Evolutionary conservation across 441 rosid genomes (phyloP).

Genomic region (Erodium trifolium): DNA sequence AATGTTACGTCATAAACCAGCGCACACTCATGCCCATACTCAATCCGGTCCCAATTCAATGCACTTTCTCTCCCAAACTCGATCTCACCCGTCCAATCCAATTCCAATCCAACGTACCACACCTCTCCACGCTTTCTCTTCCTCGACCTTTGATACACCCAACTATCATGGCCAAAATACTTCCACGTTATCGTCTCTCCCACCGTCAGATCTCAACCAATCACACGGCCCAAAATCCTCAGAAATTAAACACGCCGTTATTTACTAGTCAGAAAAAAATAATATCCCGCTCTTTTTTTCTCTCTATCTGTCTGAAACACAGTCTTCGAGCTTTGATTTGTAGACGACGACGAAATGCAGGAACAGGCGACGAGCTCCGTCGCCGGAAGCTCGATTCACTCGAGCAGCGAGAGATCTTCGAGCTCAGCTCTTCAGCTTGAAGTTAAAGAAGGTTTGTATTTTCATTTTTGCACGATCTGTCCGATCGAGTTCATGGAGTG

Average conservation of each 20-base stretch:
- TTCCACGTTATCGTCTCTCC: constrained; percentile 5
- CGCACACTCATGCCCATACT: too few species aligned
- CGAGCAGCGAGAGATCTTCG: constrained; percentile 25
- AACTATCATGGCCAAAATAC: constrained; percentile 14
- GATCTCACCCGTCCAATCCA: constrained; percentile 11
- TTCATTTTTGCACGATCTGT: background rate
- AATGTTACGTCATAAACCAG: background rate
- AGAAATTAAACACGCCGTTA: too few species aligned
- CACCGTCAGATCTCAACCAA: constrained; percentile 4
- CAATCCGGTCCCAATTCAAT: background rate
- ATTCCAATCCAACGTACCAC: background rate
- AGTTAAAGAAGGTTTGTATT: constrained; percentile 21
- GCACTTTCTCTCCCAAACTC: background rate
- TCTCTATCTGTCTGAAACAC: background rate
- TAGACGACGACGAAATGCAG: constrained; percentile 17
- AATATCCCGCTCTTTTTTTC: constrained; percentile 14
- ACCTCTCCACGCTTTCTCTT: constrained; percentile 15
- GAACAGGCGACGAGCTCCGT: constrained; percentile 23
- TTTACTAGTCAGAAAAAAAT: background rate
- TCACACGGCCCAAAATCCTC: background rate
- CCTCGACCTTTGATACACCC: constrained; percentile 17
- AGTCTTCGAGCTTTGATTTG: background rate
- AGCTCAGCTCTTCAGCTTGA: constrained; percentile 23
- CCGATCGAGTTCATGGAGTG: background rate
- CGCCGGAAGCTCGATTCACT: constrained; percentile 18